Base-by-base conservation (phyloP, 2,329 filamentous ascomycete species). In the Mycosphaerelloides madeirae region DNA sequence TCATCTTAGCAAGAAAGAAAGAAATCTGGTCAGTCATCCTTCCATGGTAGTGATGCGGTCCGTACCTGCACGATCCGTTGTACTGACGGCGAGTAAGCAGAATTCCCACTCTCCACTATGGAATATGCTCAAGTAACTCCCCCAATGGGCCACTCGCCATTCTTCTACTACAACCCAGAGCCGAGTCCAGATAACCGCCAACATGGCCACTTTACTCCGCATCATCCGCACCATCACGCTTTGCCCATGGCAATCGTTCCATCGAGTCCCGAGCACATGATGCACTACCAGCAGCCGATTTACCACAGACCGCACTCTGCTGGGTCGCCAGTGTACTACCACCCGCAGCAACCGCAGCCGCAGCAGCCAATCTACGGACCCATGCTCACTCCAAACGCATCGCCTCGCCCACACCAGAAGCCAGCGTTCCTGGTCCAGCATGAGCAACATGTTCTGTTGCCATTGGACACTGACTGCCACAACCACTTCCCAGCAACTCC, bases 81-180 rank as follows among this genome's bases (percentile, higher is more conserved):
- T 44, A 39, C 49, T 52, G 46, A 53, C 54, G 36, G 44, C 44
- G 44, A 44, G 45, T 51, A 48, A 50, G 47, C 51, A 52, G 28
- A 41, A 51, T 37, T 31, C 32, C 29, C 31, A 32, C 39, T 36
- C 32, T 31, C 44, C 33, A 48, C 47, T 52, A 66, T 66, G 64
- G 63, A 65, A 41, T 63, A 65, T 57, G 45, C 68, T 53, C 70
- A 56, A 68, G 71, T 67, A 67, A 77, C 60, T 80, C 61, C 61
- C 43, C 60, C 60, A 29, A 60, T 86, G 75, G 81, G 77, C 50
- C 84, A 86, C 70, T 79, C 83, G 55, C 75, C 85, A 47, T 94
- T 89, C 75, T 90, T 86, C 78, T 93, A 90, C 76, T 95, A 91
- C 74, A 84, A 81, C 61, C 81, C 85, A 55, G 86, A 93, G 58